Conservation (phyloP, 495 filamentous ascomycete genomes). For the Penicillium maclennaniae region DNA sequence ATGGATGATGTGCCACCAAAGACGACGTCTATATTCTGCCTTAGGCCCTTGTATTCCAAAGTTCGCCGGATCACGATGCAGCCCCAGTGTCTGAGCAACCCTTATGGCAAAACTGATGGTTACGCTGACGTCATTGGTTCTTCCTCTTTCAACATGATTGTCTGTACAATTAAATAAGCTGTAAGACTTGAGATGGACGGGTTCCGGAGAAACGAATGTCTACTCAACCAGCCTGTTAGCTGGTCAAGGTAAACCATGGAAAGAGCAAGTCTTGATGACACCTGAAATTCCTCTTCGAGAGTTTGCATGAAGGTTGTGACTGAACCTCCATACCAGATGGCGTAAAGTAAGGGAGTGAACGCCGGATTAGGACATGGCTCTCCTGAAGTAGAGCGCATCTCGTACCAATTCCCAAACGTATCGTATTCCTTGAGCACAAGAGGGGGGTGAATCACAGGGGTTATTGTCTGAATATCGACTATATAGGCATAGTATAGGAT, state of each 20-base stretch:
- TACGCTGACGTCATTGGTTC: conserved; percentile 46
- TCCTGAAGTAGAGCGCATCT: conserved; percentile 41
- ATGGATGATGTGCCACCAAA: conserved; percentile 73
- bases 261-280: conserved; percentile 30
- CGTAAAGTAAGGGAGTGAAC: conserved; percentile 45
- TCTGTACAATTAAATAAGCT: conserved; percentile 45
- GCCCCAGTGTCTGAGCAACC: conserved; percentile 67
- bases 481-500: conserved; percentile 46
- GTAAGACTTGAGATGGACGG: conserved; percentile 41
- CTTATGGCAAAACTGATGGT: conserved; percentile 55
- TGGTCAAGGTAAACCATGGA: conserved; percentile 41
- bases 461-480: conserved; percentile 45
- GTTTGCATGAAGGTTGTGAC: conserved; percentile 42
- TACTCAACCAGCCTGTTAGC: conserved; percentile 41
- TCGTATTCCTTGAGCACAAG: conserved; percentile 42
- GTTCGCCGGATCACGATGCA: conserved; percentile 65
- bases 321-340: conserved; percentile 48
- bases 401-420: conserved; percentile 49
- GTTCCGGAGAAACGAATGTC: conserved; percentile 44
- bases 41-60: conserved; percentile 63
- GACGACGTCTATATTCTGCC: conserved; percentile 65
- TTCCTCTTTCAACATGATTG: conserved; percentile 46
- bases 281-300: conserved; percentile 43
- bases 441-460: conserved; percentile 43
- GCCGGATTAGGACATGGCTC: conserved; percentile 40